A percentile compares a stretch with the other conserved stretches of the same genome.
Conservation (phyloP, 257 asterid genomes). For the Eucommia ulmoides region DNA sequence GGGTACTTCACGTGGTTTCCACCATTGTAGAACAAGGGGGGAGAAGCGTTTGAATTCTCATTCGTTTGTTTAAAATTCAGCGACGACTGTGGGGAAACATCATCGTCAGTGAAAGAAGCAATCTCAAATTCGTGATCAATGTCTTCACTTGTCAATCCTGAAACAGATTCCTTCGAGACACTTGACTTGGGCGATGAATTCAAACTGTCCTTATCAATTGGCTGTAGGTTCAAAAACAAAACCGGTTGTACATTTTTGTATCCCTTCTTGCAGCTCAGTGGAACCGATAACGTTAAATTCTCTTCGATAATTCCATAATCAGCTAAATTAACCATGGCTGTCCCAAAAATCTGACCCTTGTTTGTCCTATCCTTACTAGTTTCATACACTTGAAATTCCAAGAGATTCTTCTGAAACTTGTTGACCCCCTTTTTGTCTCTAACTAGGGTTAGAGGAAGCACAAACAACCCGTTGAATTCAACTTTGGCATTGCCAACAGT, state of each 20-base stretch:
- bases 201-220: conserved; percentile 45
- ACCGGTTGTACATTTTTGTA: conserved; percentile 38
- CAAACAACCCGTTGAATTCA: conserved; percentile 50
- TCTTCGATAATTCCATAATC: conserved; percentile 58
- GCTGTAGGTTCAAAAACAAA: conserved; percentile 43
- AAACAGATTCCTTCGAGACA: conserved; percentile 36
- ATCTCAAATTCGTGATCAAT: conserved; percentile 30
- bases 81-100: conserved; percentile 63
- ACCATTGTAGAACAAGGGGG: too few relatives aligned
- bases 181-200: conserved; percentile 48
- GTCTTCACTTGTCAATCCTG: conserved; percentile 6
- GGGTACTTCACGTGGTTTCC: too few relatives aligned
- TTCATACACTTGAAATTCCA: conserved; percentile 61
- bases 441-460: conserved; percentile 35
- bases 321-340: conserved; percentile 55
- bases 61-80: too few relatives aligned
- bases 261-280: conserved; percentile 55
- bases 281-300: conserved; percentile 28
- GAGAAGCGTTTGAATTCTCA: too few relatives aligned
- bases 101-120: conserved; percentile 55
- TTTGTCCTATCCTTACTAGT: conserved; percentile 61
- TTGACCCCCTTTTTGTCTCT: conserved; percentile 36
- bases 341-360: conserved; percentile 54
- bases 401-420: conserved; percentile 46
- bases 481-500: conserved; percentile 53